Conservation (phyloP, 345 rosid species). For the Erucastrum elatum region DNA sequence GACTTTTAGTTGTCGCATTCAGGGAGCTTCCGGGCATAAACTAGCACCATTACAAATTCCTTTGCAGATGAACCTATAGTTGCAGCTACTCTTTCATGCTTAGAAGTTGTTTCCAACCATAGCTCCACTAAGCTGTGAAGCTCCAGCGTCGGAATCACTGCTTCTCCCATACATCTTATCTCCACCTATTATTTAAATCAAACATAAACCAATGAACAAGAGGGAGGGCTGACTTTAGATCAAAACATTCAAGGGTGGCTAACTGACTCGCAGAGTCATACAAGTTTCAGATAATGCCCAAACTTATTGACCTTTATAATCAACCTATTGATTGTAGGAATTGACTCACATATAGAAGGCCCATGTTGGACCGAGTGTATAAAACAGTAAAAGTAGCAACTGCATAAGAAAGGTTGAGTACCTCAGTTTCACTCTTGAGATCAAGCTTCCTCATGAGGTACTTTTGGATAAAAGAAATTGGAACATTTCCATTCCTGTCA, state of each 20-base stretch:
- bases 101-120: constrained; percentile 68
- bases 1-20: constrained; percentile 29
- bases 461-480: constrained; percentile 81
- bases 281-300: not conserved
- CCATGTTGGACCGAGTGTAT: not conserved
- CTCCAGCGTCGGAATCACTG: constrained; percentile 67
- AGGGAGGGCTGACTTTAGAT: not conserved
- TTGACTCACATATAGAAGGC: not conserved
- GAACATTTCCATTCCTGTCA: constrained; percentile 80
- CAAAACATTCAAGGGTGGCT: not conserved
- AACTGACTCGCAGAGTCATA: not conserved
- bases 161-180: constrained; percentile 80
- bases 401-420: constrained; percentile 32
- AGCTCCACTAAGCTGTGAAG: constrained; percentile 67
- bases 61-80: constrained; percentile 81
- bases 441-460: constrained; percentile 84
- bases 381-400: not conserved
- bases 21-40: constrained; percentile 61
- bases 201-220: not conserved
- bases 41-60: constrained; percentile 88
- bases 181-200: constrained; percentile 56
- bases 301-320: not conserved
- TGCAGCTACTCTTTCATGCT: constrained; percentile 56
- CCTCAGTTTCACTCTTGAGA: constrained; percentile 79
- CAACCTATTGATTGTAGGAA: not conserved